These are phyloP conservation scores for Spizellomyces sp. DNA, from an alignment of 192 early-diverging fungal species.

Conservation along the genomic window DNA sequence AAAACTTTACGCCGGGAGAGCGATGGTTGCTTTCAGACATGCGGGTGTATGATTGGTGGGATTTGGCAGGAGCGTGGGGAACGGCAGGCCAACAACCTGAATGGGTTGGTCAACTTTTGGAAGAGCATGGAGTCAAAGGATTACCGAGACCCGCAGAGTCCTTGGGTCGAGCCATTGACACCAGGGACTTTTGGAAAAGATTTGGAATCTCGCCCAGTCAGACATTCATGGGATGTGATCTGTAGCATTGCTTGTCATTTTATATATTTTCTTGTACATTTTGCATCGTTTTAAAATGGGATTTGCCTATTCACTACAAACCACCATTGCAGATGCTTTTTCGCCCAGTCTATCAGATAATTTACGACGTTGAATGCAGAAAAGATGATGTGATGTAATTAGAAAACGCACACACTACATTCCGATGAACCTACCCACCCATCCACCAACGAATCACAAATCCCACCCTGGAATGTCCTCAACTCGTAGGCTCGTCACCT, in stretches of 20 bases:
- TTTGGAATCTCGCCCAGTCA: constrained; percentile 36
- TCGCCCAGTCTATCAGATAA: no score
- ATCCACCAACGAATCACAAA: constrained; percentile 4
- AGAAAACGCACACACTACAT: no score
- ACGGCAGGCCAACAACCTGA: neutral
- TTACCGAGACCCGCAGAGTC: constrained; percentile 35
- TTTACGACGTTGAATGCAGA: no score
- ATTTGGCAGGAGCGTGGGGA: constrained; percentile 38
- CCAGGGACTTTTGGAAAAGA: constrained; percentile 45
- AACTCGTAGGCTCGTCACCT: constrained; percentile 61
- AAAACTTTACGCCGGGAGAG: constrained; percentile 35
- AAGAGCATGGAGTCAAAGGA: constrained; percentile 27
- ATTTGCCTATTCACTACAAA: no score
- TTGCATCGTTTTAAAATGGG: no score
- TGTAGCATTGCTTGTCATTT: no score
- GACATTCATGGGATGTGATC: no score
- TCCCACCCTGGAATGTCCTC: constrained; percentile 61
- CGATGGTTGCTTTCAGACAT: constrained; percentile 64
- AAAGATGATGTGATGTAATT: no score
- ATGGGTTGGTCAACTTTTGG: constrained; percentile 48
- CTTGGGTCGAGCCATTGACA: constrained; percentile 40
- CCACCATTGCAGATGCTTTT: no score
- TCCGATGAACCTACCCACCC: no score
- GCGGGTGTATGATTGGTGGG: constrained; percentile 63
- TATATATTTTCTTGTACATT: no score